Evolutionary conservation across 2,329 filamentous ascomycete species (phyloP), one percentile per base, ranked within the genome.

Genomic region (Geosmithia morbida): DNA sequence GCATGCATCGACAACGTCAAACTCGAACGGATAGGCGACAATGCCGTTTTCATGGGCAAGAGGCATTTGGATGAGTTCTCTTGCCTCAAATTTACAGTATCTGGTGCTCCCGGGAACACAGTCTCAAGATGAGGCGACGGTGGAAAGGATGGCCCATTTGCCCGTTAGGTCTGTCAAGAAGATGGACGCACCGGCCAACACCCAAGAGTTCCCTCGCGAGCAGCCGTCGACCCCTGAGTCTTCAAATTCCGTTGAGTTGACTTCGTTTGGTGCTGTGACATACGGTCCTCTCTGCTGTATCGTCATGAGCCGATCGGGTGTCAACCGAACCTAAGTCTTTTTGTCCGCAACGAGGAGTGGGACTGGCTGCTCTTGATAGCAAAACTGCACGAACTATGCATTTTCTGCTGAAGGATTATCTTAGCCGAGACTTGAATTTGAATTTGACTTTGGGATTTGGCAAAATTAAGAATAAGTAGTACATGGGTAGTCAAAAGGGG

Each of bases 101-200:
- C 67, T 63, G 49, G 70, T 65, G 20, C 60, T 52, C 58, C 62
- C 1, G 55, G 59, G 2, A 56, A 69, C 68, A 0, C 54, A 53
- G 2, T 66, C 61, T 16, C 70, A 74, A 30, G 65, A 67, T 20
- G 63, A 62, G 0, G 70, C 70, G 1, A 75, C 71, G 1, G 70
- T 73, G 17, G 41, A 43, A 20, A 7, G 14, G 8, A 41, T 46
- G 3, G 51, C 46, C 18, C 47, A 54, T 44, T 40, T 20, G 41
- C 19, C 17, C 2, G 50, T 46, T 40, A 51, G 54, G 17, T 44
- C 42, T 6, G 45, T 51, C 42, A 50, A 52, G 7, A 46, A 44
- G 7, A 57, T 59, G 29, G 45, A 42, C 2, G 46, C 53, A 0
- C 53, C 53, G 13, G 44, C 46, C 3, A 50, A 54, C 6, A 56